Evolutionary conservation across 768 basidiomycete species (phyloP).

Genomic region (Coprinopsis strossmayeri): DNA sequence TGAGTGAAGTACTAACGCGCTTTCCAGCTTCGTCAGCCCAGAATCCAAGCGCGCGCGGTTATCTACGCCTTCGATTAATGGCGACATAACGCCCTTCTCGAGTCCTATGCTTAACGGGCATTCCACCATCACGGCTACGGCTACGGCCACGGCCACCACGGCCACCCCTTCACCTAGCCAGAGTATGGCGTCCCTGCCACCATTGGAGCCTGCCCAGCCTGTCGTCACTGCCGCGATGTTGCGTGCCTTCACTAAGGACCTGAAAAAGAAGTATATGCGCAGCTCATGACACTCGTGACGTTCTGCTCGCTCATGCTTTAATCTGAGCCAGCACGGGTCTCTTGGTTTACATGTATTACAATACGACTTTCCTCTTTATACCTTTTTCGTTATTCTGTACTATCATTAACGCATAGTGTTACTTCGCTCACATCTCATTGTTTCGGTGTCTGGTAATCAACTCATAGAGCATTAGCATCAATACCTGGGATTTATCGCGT

Average conservation of each 20-base stretch:
- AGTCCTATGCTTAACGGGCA: constrained; percentile 9
- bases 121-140: neutral
- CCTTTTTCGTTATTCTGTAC: too few relatives aligned
- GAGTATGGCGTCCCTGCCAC: constrained; percentile 9
- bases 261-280: constrained; percentile 39
- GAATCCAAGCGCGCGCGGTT: constrained; percentile 11
- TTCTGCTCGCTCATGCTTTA: too few relatives aligned
- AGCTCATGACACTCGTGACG: too few relatives aligned
- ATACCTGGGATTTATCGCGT: too few relatives aligned
- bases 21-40: constrained; percentile 5
- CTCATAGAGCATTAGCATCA: too few relatives aligned
- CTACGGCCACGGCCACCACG: too few relatives aligned
- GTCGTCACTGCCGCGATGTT: constrained; percentile 60
- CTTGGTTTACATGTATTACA: too few relatives aligned
- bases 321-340: too few relatives aligned
- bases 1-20: constrained; percentile 7
- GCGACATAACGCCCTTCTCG: constrained; percentile 7
- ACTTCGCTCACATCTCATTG: too few relatives aligned
- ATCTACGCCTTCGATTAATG: constrained; percentile 11
- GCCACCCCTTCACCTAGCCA: constrained; percentile 1
- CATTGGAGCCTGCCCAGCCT: neutral
- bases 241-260: constrained; percentile 47
- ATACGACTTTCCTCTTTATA: too few relatives aligned
- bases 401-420: too few relatives aligned
- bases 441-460: too few relatives aligned